Evolutionary conservation across 768 basidiomycete genomes (phyloP), one percentile per base, ranked within the genome.

Genomic region (Lenzites betulinus): DNA sequence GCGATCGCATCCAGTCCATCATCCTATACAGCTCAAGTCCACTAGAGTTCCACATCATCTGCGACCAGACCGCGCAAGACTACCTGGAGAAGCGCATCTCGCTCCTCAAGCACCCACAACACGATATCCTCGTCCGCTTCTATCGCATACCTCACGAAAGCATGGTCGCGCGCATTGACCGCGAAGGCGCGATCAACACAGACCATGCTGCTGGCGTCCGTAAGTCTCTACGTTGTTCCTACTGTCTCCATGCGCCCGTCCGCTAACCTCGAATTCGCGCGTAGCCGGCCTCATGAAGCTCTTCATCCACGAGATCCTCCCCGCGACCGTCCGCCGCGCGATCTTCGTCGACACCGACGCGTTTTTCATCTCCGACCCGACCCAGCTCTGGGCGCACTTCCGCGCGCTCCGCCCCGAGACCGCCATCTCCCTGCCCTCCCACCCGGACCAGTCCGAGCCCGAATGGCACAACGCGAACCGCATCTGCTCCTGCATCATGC

Each of bases 311-410:
- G 81, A 83, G 66, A 75, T 82, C 15, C 67, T 82, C 47, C 81
- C 81, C 5, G 60, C 72, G 6, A 67, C 69, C 28, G 76, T 82
- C 48, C 71, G 73, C 58, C 79, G 74, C 66, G 75, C 75, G n/a
- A 81, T 82, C 57, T 83, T 75, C 64, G 67, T 83, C 54, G 82
- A 83, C 69, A 81, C 81, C 8, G 82, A 83, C 65, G 79, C 82
- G 1, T 71, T 82, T 56, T 79, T 82, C 69, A 75, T 82, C 49
- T 68, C 76, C 15, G 79, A 83, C 62, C 78, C 82, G 2, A 69
- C 72, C 11, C 71, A 80, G 35, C 75, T 82, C 20, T 82, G 80
- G 81, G 70, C 76, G 13, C 70, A 72, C 44, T 81, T 81, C 58
- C 67, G 65, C 49, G 59, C 46, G 20, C 70, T 78, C 54, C 67